phyloP scores from a whole-genome alignment of 2,329 filamentous ascomycete genomes.

The Colletotrichum sp. region DNA sequence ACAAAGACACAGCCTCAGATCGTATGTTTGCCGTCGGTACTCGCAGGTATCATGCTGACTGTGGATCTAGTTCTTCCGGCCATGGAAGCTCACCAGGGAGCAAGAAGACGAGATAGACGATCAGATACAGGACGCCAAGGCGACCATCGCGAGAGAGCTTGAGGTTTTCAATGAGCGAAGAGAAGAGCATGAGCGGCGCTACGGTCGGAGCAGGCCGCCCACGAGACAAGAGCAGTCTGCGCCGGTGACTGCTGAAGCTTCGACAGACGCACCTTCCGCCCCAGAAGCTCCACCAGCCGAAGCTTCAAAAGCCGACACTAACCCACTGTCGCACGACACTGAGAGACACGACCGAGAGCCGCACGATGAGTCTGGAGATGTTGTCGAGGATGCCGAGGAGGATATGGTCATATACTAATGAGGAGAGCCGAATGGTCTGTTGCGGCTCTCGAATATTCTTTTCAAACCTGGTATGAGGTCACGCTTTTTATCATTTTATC shows the following conservation, averaged over 20 bases:
- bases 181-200: slow-evolving; percentile 38
- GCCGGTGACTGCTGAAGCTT: slow-evolving; percentile 31
- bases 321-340: slow-evolving; percentile 28
- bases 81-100: slow-evolving; percentile 74
- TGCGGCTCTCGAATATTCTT: not conserved
- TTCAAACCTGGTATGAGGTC: not conserved
- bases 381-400: slow-evolving; percentile 84
- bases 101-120: slow-evolving; percentile 75
- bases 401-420: slow-evolving; percentile 88
- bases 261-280: slow-evolving; percentile 30
- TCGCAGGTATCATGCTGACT: not conserved
- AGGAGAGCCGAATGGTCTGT: not conserved
- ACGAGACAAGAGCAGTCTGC: slow-evolving; percentile 33
- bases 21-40: slow-evolving; percentile 56
- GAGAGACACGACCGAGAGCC: slow-evolving; percentile 46
- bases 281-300: slow-evolving; percentile 38
- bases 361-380: slow-evolving; percentile 76
- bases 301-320: slow-evolving; percentile 35
- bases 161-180: slow-evolving; percentile 63
- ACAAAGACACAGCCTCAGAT: slow-evolving; percentile 76
- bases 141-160: slow-evolving; percentile 67
- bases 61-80: slow-evolving; percentile 78
- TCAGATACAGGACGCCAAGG: slow-evolving; percentile 72
- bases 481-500: not conserved
- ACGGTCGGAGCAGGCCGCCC: slow-evolving; percentile 26